phyloP scores from a whole-genome alignment of 805 yeast species.

The Monosporozyma solicola region DNA sequence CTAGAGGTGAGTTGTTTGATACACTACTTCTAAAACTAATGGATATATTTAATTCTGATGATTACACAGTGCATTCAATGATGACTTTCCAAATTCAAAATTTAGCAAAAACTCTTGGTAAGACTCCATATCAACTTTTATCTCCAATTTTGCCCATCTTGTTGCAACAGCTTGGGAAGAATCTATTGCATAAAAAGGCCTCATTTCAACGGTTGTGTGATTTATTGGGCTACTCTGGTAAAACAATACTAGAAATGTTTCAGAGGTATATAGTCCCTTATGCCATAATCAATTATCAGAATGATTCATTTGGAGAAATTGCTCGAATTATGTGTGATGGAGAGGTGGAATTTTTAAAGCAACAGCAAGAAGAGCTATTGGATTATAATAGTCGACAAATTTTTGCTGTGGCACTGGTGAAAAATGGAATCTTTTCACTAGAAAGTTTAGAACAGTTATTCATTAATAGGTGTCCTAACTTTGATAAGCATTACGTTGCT shows the following conservation, averaged over 20 bases:
- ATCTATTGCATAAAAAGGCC: constrained; percentile 39
- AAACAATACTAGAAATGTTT: constrained; percentile 59
- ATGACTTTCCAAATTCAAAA: constrained; percentile 56
- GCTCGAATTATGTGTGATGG: constrained; percentile 22
- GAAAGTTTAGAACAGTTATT: constrained; percentile 26
- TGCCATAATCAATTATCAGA: constrained; percentile 55
- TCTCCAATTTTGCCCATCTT: constrained; percentile 73
- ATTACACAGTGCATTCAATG: constrained; percentile 52
- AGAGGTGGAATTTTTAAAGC: constrained; percentile 11
- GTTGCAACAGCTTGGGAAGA: constrained; percentile 53
- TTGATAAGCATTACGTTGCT: constrained; percentile 20
- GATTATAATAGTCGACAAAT: constrained; percentile 27
- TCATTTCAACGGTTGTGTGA: constrained; percentile 54
- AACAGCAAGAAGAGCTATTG: constrained; percentile 16
- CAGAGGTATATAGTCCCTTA: constrained; percentile 69
- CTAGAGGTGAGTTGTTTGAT: constrained; percentile 61
- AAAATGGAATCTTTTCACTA: constrained; percentile 25
- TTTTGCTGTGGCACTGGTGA: constrained; percentile 29
- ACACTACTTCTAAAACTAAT: constrained; percentile 56
- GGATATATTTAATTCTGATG: constrained; percentile 53
- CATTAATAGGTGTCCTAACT: constrained; percentile 22
- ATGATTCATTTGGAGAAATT: constrained; percentile 42
- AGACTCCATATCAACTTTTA: constrained; percentile 70
- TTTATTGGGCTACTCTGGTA: constrained; percentile 52
- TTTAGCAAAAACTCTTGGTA: constrained; percentile 45